These are phyloP conservation scores for Naematelia aurantialba DNA, from an alignment of 768 basidiomycete species.

Conservation along the genomic window DNA sequence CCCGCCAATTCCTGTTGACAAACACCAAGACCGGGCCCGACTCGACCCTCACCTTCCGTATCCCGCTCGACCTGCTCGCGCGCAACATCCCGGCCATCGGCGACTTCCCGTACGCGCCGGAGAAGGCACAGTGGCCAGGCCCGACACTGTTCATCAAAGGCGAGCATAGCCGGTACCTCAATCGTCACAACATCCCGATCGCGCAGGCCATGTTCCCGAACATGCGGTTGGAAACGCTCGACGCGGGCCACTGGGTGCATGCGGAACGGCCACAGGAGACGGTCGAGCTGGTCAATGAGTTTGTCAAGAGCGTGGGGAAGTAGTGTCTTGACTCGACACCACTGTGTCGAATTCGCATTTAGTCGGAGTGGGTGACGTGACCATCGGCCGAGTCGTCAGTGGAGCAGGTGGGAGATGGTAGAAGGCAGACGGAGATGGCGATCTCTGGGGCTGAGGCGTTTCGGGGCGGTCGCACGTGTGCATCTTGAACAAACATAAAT, in stretches of 20 bases:
- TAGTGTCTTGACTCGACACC: too few species aligned
- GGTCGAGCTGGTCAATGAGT: constrained; percentile 50
- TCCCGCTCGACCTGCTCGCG: constrained; percentile 67
- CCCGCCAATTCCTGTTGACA: constrained; percentile 80
- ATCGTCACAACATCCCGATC: constrained; percentile 62
- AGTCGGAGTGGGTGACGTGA: too few species aligned
- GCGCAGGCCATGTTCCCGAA: constrained; percentile 71
- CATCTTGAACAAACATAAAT: too few species aligned
- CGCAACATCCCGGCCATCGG: constrained; percentile 66
- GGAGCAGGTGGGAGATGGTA: too few species aligned
- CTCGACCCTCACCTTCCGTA: constrained; percentile 60
- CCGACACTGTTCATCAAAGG: constrained; percentile 74
- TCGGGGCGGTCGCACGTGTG: too few species aligned
- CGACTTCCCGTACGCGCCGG: constrained; percentile 67
- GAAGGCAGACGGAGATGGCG: too few species aligned
- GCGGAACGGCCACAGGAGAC: constrained; percentile 63
- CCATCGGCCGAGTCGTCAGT: too few species aligned
- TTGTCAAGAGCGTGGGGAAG: constrained; percentile 32
- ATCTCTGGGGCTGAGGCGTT: too few species aligned
- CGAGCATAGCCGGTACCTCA: constrained; percentile 74
- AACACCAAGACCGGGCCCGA: constrained; percentile 60
- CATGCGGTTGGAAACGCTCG: constrained; percentile 61
- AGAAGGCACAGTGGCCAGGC: constrained; percentile 56
- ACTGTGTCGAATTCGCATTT: too few species aligned
- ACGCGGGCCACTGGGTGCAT: constrained; percentile 88